Base-by-base conservation (phyloP, 202 grass and related monocot species). In the Schoenoplectus tabernaemontani region DNA sequence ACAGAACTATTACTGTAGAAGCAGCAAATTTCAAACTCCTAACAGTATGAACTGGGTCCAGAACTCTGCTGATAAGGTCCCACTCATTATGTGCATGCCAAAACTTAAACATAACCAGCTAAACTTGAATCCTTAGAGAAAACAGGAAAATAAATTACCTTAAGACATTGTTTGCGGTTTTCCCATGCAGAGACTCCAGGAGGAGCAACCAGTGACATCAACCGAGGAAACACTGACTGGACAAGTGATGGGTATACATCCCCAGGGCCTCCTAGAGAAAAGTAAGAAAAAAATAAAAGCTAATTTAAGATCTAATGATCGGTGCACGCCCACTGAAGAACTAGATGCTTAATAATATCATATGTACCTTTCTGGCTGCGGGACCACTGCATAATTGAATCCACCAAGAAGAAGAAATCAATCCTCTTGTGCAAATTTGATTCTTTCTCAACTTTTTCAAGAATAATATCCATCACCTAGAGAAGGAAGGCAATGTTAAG, bases 91-190 rank as follows among this genome's bases (percentile, higher is more conserved):
- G 13, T 16, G 54, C 46, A 56, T 33, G 5, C 69, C 46, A 74
- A 50, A 51, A 51, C 24, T 74, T 74, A 13, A 33, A 53, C 6
- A 73, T 50, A 51, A 16, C 23, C 46, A 11, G 69, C 13, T n/a
- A 51, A 53, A 54, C 0, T 72, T 72, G 43, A 50, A 72, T 26
- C 20, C 33, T 8, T n/a, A n/a, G 23, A 28, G 16, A 17, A 70
- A 70, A 56, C 26, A 61, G 22, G 53, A 72, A 64, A 73, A 86
- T 64, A 54, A 63, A 77, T 89, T 86, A 80, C 95, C 95, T 98
- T 98, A 44, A 98, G 95, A 85, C 95, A 98, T 23, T 98, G 95
- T 68, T 87, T 92, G 47, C 95, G 87, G 75, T 98, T 98, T 72
- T 98, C 95, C 89, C 89, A 94, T 78, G 95, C 86, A 86, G 91